These are phyloP conservation scores for Russula olivacea DNA, from an alignment of 768 basidiomycete species.

Conservation along the genomic window DNA sequence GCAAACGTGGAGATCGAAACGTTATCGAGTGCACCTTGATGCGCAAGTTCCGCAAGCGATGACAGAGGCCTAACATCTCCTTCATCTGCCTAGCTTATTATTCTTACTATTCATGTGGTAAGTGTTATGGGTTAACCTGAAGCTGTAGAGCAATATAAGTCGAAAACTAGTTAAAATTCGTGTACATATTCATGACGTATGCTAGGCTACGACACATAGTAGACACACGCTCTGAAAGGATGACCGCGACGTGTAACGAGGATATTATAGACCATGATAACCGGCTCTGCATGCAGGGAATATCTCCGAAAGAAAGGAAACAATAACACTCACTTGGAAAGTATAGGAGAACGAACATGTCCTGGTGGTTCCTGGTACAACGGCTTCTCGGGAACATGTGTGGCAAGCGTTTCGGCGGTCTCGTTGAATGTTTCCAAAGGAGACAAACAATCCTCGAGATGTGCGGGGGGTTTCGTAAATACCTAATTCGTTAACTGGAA, in stretches of 20 bases:
- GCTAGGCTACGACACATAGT: neutral
- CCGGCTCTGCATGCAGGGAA: neutral
- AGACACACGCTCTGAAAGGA: too few species aligned
- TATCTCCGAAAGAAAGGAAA: neutral
- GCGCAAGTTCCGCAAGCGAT: neutral
- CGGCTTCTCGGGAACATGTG: neutral
- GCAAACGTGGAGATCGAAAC: neutral
- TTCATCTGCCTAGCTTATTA: neutral
- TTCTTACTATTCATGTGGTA: too few species aligned
- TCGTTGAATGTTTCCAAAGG: constrained; percentile 14
- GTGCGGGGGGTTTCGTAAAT: constrained; percentile 11
- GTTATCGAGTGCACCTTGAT: neutral
- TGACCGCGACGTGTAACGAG: neutral
- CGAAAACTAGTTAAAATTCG: too few species aligned
- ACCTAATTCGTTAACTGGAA: constrained; percentile 11
- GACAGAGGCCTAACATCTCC: neutral
- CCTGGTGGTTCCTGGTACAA: constrained; percentile 6
- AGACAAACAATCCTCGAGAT: constrained; percentile 7
- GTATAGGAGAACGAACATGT: constrained; percentile 23
- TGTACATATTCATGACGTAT: too few species aligned
- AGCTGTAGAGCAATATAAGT: too few species aligned
- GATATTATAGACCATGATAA: neutral
- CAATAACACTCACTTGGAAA: constrained; percentile 22
- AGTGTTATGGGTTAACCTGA: too few species aligned
- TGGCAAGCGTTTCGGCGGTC: neutral